phyloP scores from a whole-genome alignment of 148 eudicot genomes.

The Nyssa sinensis region DNA sequence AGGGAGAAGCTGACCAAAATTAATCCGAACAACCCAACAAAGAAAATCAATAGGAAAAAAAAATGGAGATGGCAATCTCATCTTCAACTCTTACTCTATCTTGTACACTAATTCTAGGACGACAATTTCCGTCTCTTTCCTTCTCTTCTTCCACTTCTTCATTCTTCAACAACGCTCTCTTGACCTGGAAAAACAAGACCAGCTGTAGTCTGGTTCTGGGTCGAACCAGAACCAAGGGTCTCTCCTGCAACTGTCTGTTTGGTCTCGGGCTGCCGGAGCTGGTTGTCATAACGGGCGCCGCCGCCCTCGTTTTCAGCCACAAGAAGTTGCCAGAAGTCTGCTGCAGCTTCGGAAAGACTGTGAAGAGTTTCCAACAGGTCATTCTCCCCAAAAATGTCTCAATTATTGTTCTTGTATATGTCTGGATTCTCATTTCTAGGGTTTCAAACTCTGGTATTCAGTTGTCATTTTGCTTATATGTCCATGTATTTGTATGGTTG shows the following conservation, averaged over 20 bases:
- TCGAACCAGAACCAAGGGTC: constrained; percentile 32
- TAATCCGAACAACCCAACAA: neutral
- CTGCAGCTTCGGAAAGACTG: constrained; percentile 77
- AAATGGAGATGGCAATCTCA: constrained; percentile 41
- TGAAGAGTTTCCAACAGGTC: constrained; percentile 95
- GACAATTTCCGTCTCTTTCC: constrained; percentile 12
- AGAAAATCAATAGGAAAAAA: too few relatives aligned
- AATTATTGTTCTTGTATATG: neutral
- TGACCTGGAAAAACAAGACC: constrained; percentile 15
- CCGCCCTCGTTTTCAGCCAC: constrained; percentile 84
- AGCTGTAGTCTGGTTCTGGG: constrained; percentile 12
- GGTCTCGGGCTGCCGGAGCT: constrained; percentile 96
- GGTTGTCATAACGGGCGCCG: constrained; percentile 85
- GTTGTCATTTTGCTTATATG: too few relatives aligned
- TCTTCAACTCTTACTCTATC: constrained; percentile 7
- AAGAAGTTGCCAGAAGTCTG: constrained; percentile 87
- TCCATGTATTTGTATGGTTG: too few relatives aligned
- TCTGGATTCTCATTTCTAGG: neutral
- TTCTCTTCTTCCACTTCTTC: constrained; percentile 39
- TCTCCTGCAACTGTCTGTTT: constrained; percentile 64
- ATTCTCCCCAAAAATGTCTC: neutral
- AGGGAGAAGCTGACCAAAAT: neutral
- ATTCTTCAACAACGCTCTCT: constrained; percentile 24
- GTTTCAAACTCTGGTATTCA: neutral
- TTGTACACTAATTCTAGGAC: neutral